Evolutionary conservation across 148 eudicot species (phyloP).

Genomic region (Chenopodium suecicum): DNA sequence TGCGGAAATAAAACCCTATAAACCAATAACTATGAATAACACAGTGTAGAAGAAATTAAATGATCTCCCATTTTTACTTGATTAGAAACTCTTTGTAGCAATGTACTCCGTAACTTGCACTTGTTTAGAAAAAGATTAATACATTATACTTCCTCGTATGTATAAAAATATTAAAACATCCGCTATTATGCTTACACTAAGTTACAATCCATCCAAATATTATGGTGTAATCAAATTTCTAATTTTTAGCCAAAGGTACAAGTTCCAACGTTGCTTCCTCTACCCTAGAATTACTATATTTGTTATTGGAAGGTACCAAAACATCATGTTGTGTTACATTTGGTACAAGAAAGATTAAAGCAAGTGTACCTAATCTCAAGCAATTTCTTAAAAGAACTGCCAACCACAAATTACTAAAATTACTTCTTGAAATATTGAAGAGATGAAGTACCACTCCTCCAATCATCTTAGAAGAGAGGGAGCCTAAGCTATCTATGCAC

Average conservation of each 20-base stretch:
- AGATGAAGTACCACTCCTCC: conserved; percentile 56
- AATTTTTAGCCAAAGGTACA: conserved; percentile 33
- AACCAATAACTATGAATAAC: no score
- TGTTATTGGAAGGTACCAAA: conserved; percentile 27
- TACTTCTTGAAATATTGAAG: conserved; percentile 54
- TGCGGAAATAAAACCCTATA: no score
- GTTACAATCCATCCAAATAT: no score
- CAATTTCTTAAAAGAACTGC: conserved; percentile 48
- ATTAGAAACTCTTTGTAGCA: no score
- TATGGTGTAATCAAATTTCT: conserved; percentile 2
- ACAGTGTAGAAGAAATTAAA: no score
- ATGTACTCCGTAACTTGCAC: no score
- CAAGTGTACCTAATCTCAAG: conserved; percentile 46
- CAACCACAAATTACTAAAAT: conserved; percentile 59
- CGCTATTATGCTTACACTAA: no score
- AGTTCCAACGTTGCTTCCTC: conserved; percentile 36
- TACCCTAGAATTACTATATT: not conserved
- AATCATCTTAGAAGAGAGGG: conserved; percentile 46
- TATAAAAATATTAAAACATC: no score
- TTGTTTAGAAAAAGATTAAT: no score
- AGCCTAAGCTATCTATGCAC: conserved; percentile 67
- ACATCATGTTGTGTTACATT: conserved; percentile 39
- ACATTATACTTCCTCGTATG: no score
- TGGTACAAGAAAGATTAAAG: conserved; percentile 53
- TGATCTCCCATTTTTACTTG: no score